Base-by-base conservation (phyloP, 1,139 yeast genomes). In the Candida sojae region DNA sequence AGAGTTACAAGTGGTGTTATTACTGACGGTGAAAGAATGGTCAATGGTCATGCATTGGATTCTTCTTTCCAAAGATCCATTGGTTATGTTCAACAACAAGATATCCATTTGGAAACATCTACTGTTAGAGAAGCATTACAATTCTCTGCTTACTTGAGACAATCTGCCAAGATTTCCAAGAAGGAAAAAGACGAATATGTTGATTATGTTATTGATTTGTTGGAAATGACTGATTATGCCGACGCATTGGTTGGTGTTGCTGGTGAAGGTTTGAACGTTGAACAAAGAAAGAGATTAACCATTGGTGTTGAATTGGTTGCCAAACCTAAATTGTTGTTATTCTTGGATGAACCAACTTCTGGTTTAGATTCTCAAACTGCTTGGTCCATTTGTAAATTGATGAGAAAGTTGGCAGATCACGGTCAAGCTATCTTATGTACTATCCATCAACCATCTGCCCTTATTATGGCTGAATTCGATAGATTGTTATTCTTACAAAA, bases 401-500 rank as follows among this genome's bases (percentile, higher is more conserved):
- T 70, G 62, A 64, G 75, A 55, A 68, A 70, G 48, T 67, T 70
- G 53, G 73, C 74, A 38, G 70, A 69, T 53, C 69, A 67, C 46
- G 75, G 75, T 12, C 75, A 70, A 58, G 71, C 75, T 39, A 70
- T 70, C 50, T 63, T 70, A 55, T 70, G 75, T 62, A 70, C 75
- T 29, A 70, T 70, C 48, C 75, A 70, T 55, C 75, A 70, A 53
- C 75, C 75, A 44, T 68, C 73, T 11, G 74, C 75, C 32, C 59
- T 68, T 40, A 64, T 70, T 46, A 59, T 70, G 55, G 58, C 64
- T 46, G 71, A 66, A 48, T 67, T 67, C 44, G 72, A 67, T 49
- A 59, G 71, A 44, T 57, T 70, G 45, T 63, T 70, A 50, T 68
- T 70, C 48, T 63, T 70, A 54, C 73, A 68, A 57, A 66, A 58